Evolutionary conservation across 176 grass and related monocot species (phyloP).

Genomic region (Canna indica): DNA sequence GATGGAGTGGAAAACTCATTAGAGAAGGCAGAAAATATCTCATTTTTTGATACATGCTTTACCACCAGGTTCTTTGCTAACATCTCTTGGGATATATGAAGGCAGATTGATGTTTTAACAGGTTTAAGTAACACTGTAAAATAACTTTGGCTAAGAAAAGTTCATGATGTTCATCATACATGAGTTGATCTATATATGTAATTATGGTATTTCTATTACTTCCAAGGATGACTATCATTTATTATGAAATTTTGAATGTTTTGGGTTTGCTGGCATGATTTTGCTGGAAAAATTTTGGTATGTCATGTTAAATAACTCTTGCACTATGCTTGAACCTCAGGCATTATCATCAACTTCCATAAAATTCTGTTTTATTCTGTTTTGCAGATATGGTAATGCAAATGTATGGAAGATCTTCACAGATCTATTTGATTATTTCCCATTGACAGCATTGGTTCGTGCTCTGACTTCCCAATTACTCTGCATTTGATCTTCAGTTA

Average conservation of each 20-base stretch:
- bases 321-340: not conserved
- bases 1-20: too few relatives aligned
- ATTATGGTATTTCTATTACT: not conserved
- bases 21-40: too few relatives aligned
- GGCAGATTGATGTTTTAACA: too few relatives aligned
- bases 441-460: constrained; percentile 21
- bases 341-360: not conserved
- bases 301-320: not conserved
- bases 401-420: constrained; percentile 19
- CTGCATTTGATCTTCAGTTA: not conserved
- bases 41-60: too few relatives aligned
- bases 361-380: not conserved
- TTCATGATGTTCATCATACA: too few relatives aligned
- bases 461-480: not conserved
- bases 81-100: too few relatives aligned
- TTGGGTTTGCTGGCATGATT: not conserved
- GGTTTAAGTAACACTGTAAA: too few relatives aligned
- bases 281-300: not conserved
- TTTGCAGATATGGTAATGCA: constrained; percentile 18
- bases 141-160: too few relatives aligned
- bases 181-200: too few relatives aligned
- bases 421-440: constrained; percentile 22
- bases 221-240: not conserved
- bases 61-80: too few relatives aligned
- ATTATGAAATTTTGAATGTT: not conserved